A percentile compares a stretch with the other conserved stretches of the same genome.
phyloP scores from a whole-genome alignment of 2,329 filamentous ascomycete genomes.

The Colletotrichum musae region DNA sequence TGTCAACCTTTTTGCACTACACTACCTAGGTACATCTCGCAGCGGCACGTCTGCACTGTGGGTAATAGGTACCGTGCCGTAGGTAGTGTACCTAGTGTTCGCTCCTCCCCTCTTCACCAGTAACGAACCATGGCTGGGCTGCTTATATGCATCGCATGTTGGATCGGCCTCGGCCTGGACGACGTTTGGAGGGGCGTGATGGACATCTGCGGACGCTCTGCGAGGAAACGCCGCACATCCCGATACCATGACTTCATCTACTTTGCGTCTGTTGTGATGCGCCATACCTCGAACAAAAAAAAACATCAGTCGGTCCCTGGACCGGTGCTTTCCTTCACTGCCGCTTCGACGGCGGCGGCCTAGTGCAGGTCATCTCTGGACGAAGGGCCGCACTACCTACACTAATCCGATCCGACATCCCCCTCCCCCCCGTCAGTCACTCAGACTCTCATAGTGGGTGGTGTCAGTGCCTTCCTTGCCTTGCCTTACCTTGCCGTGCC shows the following conservation, averaged over 20 bases:
- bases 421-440: neutral
- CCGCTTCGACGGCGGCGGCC: slow-evolving; percentile 33
- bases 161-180: neutral
- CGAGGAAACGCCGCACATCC: no score
- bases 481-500: neutral
- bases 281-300: slow-evolving; percentile 26
- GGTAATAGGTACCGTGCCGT: neutral
- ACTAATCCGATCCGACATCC: slow-evolving; percentile 26
- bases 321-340: neutral
- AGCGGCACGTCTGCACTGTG: slow-evolving; percentile 17
- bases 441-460: neutral
- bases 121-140: neutral
- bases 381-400: slow-evolving; percentile 8
- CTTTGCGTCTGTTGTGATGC: no score
- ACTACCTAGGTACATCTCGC: slow-evolving; percentile 1
- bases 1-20: slow-evolving; percentile 4
- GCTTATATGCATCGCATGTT: neutral
- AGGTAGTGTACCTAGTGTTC: no score
- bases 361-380: slow-evolving; percentile 22
- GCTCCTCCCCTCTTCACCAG: neutral
- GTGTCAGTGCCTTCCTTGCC: slow-evolving; percentile 22
- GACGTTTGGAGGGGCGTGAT: neutral
- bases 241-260: no score
- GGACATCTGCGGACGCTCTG: no score
- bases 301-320: slow-evolving; percentile 21